These are phyloP conservation scores for Pseudozyma flocculosa DNA, from an alignment of 1,284 basidiomycete genomes.

Conservation along the genomic window DNA sequence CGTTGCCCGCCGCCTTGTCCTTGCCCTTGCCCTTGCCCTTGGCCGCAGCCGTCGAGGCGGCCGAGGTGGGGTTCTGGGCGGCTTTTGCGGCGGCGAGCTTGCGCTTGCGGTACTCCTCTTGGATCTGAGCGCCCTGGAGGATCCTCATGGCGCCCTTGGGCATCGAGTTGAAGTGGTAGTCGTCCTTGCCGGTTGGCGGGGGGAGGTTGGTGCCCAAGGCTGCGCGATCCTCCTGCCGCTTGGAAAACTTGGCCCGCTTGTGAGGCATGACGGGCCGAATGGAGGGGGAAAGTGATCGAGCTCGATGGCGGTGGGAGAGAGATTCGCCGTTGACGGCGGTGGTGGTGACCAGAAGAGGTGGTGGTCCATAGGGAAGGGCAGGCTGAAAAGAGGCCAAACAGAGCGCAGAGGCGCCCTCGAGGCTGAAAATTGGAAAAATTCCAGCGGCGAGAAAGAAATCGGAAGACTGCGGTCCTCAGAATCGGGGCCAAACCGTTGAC, in stretches of 20 bases:
- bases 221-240: constrained; percentile 36
- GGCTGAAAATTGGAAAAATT: too few species aligned
- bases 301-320: too few species aligned
- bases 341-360: too few species aligned
- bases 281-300: too few species aligned
- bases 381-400: too few species aligned
- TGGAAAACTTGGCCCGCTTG: constrained; percentile 47
- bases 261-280: constrained; percentile 42
- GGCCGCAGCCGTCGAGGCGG: constrained; percentile 6
- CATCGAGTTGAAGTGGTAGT: constrained; percentile 33
- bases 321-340: too few species aligned
- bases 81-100: constrained; percentile 21
- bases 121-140: constrained; percentile 39
- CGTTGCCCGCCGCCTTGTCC: constrained; percentile 2
- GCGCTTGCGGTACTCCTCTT: constrained; percentile 31
- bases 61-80: neutral
- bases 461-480: too few species aligned
- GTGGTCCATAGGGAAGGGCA: too few species aligned
- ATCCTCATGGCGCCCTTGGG: constrained; percentile 48
- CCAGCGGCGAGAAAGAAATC: too few species aligned
- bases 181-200: constrained; percentile 13
- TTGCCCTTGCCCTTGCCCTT: constrained; percentile 29
- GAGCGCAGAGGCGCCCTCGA: too few species aligned
- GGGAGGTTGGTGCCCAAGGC: constrained; percentile 32
- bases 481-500: too few species aligned